A percentile compares a stretch with the other conserved stretches of the same genome.
phyloP scores from a whole-genome alignment of 1,139 yeast species.

The Saccharomyces pastorianus region DNA sequence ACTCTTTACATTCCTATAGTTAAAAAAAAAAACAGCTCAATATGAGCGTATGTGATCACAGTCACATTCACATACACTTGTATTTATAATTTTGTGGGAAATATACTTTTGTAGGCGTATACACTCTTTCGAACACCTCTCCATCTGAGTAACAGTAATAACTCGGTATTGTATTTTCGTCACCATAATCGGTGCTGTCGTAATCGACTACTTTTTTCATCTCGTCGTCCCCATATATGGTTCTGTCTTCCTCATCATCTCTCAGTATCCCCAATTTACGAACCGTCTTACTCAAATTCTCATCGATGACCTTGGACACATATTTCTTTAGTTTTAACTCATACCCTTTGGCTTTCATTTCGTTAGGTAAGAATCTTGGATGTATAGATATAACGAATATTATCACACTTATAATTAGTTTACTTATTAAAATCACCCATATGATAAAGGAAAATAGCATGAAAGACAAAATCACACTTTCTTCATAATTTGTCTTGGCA shows the following conservation, averaged over 20 bases:
- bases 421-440: slow-evolving; percentile 41
- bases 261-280: background rate
- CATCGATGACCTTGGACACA: background rate
- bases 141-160: background rate
- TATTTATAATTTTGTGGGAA: background rate
- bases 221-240: background rate
- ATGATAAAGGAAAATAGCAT: slow-evolving; percentile 68
- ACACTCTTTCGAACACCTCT: background rate
- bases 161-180: slow-evolving; percentile 1
- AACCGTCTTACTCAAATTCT: background rate
- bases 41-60: background rate
- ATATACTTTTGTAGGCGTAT: background rate
- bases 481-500: slow-evolving; percentile 51
- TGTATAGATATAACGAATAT: background rate
- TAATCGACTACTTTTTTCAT: background rate
- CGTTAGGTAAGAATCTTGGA: background rate
- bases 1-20: background rate
- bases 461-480: slow-evolving; percentile 63
- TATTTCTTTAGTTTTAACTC: background rate
- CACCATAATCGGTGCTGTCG: background rate
- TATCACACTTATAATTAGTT: slow-evolving; percentile 6
- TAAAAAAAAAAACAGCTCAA: background rate
- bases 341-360: background rate
- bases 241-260: background rate
- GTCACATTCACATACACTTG: background rate